These are phyloP conservation scores for Endothia cerciana DNA, from an alignment of 2,329 filamentous ascomycete genomes.

Conservation along the genomic window DNA sequence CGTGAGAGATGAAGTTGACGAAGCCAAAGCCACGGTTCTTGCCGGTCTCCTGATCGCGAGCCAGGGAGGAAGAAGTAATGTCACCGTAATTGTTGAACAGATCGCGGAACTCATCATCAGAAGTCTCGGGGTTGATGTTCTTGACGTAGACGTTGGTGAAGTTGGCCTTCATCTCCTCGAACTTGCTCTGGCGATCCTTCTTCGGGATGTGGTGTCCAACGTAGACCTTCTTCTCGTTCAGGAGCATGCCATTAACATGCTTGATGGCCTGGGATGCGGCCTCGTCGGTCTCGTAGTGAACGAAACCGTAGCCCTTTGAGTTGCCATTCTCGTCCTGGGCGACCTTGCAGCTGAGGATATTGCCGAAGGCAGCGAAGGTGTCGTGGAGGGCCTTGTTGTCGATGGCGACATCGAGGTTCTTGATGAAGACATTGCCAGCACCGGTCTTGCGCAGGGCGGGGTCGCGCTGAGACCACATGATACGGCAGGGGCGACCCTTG, in stretches of 20 bases:
- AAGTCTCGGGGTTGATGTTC: conserved; percentile 85
- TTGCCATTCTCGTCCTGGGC: conserved; percentile 95
- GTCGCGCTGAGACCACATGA: conserved; percentile 99
- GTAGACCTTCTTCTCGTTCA: conserved; percentile 99
- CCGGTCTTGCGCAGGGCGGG: conserved; percentile 98
- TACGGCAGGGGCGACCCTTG: conserved; percentile 98
- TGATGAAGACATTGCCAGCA: conserved; percentile 99
- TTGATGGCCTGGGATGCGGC: conserved; percentile 97
- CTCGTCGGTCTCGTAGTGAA: conserved; percentile 99
- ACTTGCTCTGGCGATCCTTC: conserved; percentile 99
- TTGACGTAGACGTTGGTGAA: conserved; percentile 99
- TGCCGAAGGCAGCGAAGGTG: conserved; percentile 97
- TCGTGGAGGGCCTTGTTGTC: conserved; percentile 99
- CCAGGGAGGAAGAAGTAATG: conserved; percentile 93
- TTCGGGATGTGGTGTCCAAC: conserved; percentile 99
- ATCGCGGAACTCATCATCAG: conserved; percentile 91
- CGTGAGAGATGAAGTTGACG: conserved; percentile 93
- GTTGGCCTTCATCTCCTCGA: conserved; percentile 99
- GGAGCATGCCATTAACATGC: conserved; percentile 98
- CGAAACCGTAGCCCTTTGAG: conserved; percentile 99
- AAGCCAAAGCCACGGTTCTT: conserved; percentile 97
- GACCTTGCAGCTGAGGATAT: conserved; percentile 99
- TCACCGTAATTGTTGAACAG: conserved; percentile 92
- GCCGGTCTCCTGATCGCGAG: conserved; percentile 79
- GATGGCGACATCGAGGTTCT: conserved; percentile 97